Base-by-base conservation (phyloP, 768 basidiomycete genomes). In the Termitomyces eurrhizus region DNA sequence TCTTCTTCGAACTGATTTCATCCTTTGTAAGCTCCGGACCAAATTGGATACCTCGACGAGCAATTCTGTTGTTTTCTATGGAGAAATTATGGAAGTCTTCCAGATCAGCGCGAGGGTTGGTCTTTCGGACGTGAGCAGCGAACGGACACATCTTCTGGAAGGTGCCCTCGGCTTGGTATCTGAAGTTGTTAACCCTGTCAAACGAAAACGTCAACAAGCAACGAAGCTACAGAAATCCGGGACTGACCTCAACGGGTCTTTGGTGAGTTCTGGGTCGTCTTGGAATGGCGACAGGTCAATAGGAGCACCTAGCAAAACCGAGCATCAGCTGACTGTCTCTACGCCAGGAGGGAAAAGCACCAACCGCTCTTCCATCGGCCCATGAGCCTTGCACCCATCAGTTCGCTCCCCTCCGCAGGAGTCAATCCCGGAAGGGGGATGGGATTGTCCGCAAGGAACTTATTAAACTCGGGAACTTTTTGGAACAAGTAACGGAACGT, bases 351-450 rank as follows among this genome's bases (percentile, higher is more conserved):
- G 39, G 7, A 46, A 51, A 18, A 41, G 51, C 26, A 66, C 75
- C 45, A 66, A 79, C 81, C 80, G 52, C 80, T 81, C 76, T 81
- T 82, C 82, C 82, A 84, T 21, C 83, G 73, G 13, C 83, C 83
- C 26, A 83, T 73, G 62, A 84, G 71, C 56, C 83, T 74, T 18
- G 83, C 83, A 44, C 82, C 82, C 18, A 80, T 72, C n/a, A 83
- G 73, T 21, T 78, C 81, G 45, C 76, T 76, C 18, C 82, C 80
- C 59, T 81, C 69, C 54, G 75, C 64, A 8, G 61, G 60, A 1
- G 73, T 72, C 51, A 82, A 65, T 1, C 74, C 75, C 18, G 71
- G 70, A 51, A 71, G 58, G 18, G 65, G 62, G 33, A 81, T 64
- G 7, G 81, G 76, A 64, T 83, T 74, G 52, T 72, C 66, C 18